phyloP scores from a whole-genome alignment of 1,139 yeast species.

The Keqinozyma sinolaborantium region DNA sequence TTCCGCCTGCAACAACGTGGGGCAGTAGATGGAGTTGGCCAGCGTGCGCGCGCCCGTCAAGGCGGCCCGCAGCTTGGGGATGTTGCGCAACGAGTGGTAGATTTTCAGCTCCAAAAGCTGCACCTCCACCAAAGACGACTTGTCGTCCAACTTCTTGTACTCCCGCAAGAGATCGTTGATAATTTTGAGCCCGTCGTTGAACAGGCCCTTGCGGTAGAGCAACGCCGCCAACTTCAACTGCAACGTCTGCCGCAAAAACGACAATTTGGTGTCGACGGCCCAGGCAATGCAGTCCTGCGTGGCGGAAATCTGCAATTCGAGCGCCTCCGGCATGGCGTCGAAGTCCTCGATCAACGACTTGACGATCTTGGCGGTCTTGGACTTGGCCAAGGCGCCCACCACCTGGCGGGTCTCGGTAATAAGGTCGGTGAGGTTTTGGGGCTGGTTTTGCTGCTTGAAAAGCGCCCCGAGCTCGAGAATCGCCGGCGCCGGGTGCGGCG shows the following conservation, averaged over 20 bases:
- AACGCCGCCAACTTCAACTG: conserved; percentile 80
- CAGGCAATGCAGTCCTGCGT: conserved; percentile 82
- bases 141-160: conserved; percentile 92
- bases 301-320: conserved; percentile 69
- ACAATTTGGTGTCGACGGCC: conserved; percentile 80
- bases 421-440: conserved; percentile 54
- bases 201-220: conserved; percentile 61
- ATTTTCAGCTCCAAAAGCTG: conserved; percentile 89
- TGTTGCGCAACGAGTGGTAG: conserved; percentile 86
- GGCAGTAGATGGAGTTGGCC: conserved; percentile 93
- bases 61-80: conserved; percentile 91
- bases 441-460: conserved; percentile 43
- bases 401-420: conserved; percentile 68
- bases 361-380: conserved; percentile 89
- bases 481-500: conserved; percentile 55
- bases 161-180: conserved; percentile 74
- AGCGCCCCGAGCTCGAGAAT: conserved; percentile 62
- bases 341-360: conserved; percentile 74
- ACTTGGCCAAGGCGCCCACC: conserved; percentile 79
- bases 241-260: conserved; percentile 83
- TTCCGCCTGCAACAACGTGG: conserved; percentile 92
- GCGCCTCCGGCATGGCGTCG: conserved; percentile 63
- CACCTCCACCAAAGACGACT: conserved; percentile 91
- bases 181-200: conserved; percentile 69
- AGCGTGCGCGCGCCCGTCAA: conserved; percentile 94